Evolutionary conservation across 148 eudicot genomes (phyloP).

Genomic region (Amaranthus palmeri): DNA sequence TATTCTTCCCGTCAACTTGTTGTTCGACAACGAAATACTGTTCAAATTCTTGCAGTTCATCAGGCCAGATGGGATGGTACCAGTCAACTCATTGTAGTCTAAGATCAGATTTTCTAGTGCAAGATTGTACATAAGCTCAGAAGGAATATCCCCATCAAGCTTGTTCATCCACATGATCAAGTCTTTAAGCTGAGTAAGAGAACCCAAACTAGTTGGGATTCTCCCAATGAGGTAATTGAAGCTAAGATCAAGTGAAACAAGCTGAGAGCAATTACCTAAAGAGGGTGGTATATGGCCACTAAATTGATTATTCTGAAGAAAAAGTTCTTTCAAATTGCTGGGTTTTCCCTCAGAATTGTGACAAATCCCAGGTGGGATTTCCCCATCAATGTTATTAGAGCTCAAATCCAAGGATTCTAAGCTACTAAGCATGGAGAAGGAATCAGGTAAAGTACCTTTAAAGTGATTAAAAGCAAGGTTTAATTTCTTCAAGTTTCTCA

Average conservation of each 20-base stretch:
- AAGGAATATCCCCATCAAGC: conserved; percentile 71
- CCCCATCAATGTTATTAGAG: conserved; percentile 52
- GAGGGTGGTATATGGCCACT: conserved; percentile 49
- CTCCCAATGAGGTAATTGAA: conserved; percentile 58
- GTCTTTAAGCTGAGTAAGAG: conserved; percentile 52
- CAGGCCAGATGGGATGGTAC: conserved; percentile 59
- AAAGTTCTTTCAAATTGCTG: conserved; percentile 39
- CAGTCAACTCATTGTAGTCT: conserved; percentile 67
- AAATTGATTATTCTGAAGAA: conserved; percentile 54
- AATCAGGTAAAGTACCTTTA: conserved; percentile 50
- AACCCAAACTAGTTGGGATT: conserved; percentile 63
- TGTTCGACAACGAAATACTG: conserved; percentile 83
- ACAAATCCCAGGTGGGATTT: conserved; percentile 35
- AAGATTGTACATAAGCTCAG: conserved; percentile 52
- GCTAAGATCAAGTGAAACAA: conserved; percentile 72
- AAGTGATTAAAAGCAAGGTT: conserved; percentile 49
- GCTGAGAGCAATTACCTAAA: conserved; percentile 56
- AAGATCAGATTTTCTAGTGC: conserved; percentile 73
- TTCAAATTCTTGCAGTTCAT: conserved; percentile 58
- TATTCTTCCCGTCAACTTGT: conserved; percentile 53
- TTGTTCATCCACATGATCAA: conserved; percentile 84
- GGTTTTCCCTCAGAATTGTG: conserved; percentile 7
- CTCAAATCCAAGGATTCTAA: conserved; percentile 71
- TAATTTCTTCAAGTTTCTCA: conserved; percentile 46
- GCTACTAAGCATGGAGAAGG: conserved; percentile 34